These are phyloP conservation scores for Cryphonectria naterciae DNA, from an alignment of 2,329 filamentous ascomycete species.

Conservation along the genomic window DNA sequence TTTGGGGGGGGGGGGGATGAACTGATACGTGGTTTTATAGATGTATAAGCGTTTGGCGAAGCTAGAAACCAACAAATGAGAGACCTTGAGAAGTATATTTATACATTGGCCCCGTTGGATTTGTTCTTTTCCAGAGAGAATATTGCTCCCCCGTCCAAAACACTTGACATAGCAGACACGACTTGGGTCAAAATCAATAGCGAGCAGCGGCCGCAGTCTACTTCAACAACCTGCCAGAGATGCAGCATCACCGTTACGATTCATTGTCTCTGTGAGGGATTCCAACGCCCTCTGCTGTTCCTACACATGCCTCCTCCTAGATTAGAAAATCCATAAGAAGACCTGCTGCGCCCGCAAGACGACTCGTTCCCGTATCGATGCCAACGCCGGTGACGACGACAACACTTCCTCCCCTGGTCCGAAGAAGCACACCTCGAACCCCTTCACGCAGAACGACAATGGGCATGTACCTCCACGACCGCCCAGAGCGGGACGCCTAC, in stretches of 20 bases:
- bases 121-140: neutral
- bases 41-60: neutral
- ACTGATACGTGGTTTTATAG: too few species aligned
- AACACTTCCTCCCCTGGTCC: neutral
- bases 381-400: neutral
- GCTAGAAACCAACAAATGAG: neutral
- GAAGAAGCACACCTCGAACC: neutral
- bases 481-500: neutral
- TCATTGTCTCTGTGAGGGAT: neutral
- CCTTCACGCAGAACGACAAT: neutral
- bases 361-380: too few species aligned
- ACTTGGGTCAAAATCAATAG: too few species aligned
- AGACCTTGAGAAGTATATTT: neutral
- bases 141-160: neutral
- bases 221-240: neutral
- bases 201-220: neutral
- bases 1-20: too few species aligned
- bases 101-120: neutral
- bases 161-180: neutral
- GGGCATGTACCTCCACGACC: neutral
- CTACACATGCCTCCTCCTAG: neutral
- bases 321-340: neutral
- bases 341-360: neutral
- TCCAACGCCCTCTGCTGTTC: neutral
- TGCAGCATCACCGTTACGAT: neutral